Evolutionary conservation across 176 grass and related monocot genomes (phyloP), one percentile per base, ranked within the genome.

Genomic region (Miscanthus lutarioriparius): DNA sequence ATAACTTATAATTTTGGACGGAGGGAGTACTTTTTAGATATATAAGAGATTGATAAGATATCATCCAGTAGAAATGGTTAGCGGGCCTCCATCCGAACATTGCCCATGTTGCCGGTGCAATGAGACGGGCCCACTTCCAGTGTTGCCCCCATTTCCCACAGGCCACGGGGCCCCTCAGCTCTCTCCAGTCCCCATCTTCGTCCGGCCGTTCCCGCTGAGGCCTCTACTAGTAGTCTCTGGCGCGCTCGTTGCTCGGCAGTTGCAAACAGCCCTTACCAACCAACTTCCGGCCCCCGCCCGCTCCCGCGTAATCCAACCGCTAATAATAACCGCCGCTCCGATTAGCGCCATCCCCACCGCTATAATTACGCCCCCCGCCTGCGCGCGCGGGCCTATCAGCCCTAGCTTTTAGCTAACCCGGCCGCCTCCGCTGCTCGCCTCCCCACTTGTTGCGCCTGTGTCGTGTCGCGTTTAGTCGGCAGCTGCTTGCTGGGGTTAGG

Each of bases 301-400:
- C 77, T 85, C 82, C 76, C 81, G 70, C 82, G 71, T 56, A 69
- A 73, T 86, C 82, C 86, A 86, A 86, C 88, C 80, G 59, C 75
- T 62, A 30, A 82, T 62, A 39, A 77, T 82, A 82, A 71, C 86
- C 47, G 72, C 80, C 0, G 15, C 23, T 14, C 19, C 14, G 80
- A 58, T 73, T 38, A 78, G 54, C 88, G 25, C 26, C 27, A 38
- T 51, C 13, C 76, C 43, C 87, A 35, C 77, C 87, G 44, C 88
- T 90, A 90, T 90, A 90, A 90, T 82, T 81, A 20, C 88, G 73
- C 88, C 62, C 62, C 32, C 39, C 0, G n/a, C 39, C 71, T 30
- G 71, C 71, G 17, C 69, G 79, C 69, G 47, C 44, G 44, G 84
- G 32, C 43, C 78, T 51, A 80, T 66, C 36, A 77, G 40, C 83